Percentiles rank a stretch among this genome's conserved stretches.
These are phyloP conservation scores for Nelumbo lutea DNA, from an alignment of 164 flowering plant species.

Conservation along the genomic window DNA sequence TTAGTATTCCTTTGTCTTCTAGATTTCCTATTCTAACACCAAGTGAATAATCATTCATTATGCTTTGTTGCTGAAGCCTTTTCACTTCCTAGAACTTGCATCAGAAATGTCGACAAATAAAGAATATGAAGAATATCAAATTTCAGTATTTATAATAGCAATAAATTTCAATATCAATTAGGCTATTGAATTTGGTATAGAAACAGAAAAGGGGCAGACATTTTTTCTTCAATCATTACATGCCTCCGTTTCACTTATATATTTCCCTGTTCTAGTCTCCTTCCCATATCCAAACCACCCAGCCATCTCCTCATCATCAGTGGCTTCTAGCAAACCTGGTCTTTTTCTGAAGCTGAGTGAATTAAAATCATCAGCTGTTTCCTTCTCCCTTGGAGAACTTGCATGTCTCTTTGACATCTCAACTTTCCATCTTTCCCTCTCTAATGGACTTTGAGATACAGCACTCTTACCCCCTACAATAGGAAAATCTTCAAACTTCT, in stretches of 20 bases:
- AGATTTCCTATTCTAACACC: too few relatives aligned
- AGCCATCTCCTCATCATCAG: conserved; percentile 55
- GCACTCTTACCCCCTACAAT: conserved; percentile 48
- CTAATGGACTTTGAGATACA: conserved; percentile 33
- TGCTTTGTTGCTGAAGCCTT: too few relatives aligned
- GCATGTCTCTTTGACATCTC: conserved; percentile 39
- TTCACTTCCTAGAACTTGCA: too few relatives aligned
- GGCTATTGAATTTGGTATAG: too few relatives aligned
- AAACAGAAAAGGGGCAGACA: background rate
- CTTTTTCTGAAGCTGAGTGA: conserved; percentile 13
- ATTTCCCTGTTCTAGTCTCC: conserved; percentile 6
- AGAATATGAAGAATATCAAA: too few relatives aligned
- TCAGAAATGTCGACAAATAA: too few relatives aligned
- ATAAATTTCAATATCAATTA: too few relatives aligned
- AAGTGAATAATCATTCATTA: too few relatives aligned
- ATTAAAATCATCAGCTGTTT: conserved; percentile 15
- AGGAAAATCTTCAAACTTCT: conserved; percentile 47
- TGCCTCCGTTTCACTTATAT: background rate
- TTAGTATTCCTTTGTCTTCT: too few relatives aligned
- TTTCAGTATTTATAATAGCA: too few relatives aligned
- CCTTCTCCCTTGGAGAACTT: conserved; percentile 6
- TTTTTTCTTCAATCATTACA: background rate
- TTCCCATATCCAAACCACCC: conserved; percentile 58
- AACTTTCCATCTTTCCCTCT: conserved; percentile 43
- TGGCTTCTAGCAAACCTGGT: conserved; percentile 17